A percentile compares a stretch with the other conserved stretches of the same genome.
Evolutionary conservation across 805 yeast genomes (phyloP).

Genomic region (Kuraishia capsulata): DNA sequence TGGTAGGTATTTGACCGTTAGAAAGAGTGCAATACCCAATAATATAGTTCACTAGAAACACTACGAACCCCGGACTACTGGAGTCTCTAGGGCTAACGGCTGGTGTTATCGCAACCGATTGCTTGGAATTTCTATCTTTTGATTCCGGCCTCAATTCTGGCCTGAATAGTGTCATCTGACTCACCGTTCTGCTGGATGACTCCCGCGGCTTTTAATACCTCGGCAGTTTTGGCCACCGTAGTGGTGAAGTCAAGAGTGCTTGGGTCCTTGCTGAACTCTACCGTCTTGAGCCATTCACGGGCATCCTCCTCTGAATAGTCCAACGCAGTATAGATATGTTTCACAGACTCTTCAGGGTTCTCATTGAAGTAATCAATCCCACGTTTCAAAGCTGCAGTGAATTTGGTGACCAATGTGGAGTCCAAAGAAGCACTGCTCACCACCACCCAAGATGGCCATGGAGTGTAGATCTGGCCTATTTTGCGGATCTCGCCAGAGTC

Average conservation of each 20-base stretch:
- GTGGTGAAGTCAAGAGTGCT: conserved; percentile 39
- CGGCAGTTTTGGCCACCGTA: conserved; percentile 47
- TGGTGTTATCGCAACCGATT: too few species aligned
- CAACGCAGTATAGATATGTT: conserved; percentile 53
- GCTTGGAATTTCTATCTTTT: too few species aligned
- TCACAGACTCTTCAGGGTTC: conserved; percentile 56
- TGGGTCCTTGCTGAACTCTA: conserved; percentile 43
- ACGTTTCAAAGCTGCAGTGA: conserved; percentile 46
- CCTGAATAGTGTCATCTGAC: conserved; percentile 2
- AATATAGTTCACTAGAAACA: too few species aligned
- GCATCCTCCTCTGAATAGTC: conserved; percentile 79
- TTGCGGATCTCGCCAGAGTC: conserved; percentile 71
- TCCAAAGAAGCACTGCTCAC: conserved; percentile 36
- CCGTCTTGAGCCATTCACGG: conserved; percentile 72
- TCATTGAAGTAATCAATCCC: conserved; percentile 61
- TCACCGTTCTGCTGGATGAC: conserved; percentile 23
- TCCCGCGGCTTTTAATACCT: conserved; percentile 54
- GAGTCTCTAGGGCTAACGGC: too few species aligned
- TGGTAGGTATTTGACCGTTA: too few species aligned
- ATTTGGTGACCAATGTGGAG: conserved; percentile 21
- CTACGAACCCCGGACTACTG: too few species aligned
- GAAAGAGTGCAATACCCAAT: too few species aligned
- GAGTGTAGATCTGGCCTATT: conserved; percentile 85
- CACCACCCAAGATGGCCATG: conserved; percentile 95
- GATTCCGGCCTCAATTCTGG: too few species aligned